Evolutionary conservation across 495 filamentous ascomycete genomes (phyloP), one percentile per base, ranked within the genome.

Genomic region (Cercophora sp.): DNA sequence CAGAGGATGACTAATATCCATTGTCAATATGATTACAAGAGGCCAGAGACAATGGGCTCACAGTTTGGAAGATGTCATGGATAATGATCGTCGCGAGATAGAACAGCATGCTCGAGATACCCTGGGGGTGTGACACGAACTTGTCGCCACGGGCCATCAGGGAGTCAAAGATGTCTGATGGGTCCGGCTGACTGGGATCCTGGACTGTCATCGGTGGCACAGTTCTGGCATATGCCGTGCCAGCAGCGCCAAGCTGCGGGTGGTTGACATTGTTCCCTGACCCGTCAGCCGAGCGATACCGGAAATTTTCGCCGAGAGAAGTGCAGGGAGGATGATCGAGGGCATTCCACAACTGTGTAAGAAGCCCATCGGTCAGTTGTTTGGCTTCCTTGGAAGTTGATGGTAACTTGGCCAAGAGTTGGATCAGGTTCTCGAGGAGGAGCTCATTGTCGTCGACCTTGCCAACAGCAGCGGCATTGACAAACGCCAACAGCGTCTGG

Each of bases 71-170:
- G 40, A 70, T 60, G 74, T 84, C 84, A 57, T 93, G 88, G 61
- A 89, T 91, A 55, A 93, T 89, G 46, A 91, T 85, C 11, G 83
- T 82, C 4, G 87, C 88, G 43, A 89, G 74, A 57, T 92, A 89
- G 69, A 89, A 94, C n/a, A 94, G 71, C 65, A 91, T 79, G 63
- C 86, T 88, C 1, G 86, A 91, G 35, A 92, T 81, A 47, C 83
- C 82, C 47, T 83, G 86, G 1, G 85, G 84, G 66, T 88, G 84
- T 36, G 80, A 68, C 90, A 36, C 25, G 25, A 59, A 59, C 8
- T 11, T 59, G 39, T 55, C 56, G 32, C 47, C 51, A 56, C 52
- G 73, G 49, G 82, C 84, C 66, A 68, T 65, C 36, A 68, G 42
- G 23, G 60, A 57, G 56, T 75, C 88, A 56, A 92, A 94, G 6